Conservation (phyloP, 169 alveolate genomes). For the Plasmodium inui region DNA sequence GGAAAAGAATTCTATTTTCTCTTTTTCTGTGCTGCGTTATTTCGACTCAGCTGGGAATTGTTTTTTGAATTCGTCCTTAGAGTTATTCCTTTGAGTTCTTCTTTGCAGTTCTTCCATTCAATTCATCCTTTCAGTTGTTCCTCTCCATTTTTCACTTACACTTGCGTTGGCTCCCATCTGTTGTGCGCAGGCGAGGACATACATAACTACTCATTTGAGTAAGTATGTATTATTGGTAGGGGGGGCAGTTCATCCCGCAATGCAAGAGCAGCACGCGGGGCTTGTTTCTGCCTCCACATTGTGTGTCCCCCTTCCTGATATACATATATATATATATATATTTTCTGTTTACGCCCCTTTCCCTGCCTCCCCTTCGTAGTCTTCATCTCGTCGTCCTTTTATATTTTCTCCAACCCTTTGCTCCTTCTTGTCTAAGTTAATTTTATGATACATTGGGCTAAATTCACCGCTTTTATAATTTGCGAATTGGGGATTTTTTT, state of each 20-base stretch:
- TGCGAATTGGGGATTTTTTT: neutral
- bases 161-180: neutral
- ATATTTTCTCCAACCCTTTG: neutral
- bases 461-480: neutral
- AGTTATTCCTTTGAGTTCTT: neutral
- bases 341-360: neutral
- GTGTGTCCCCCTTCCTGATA: neutral
- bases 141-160: neutral
- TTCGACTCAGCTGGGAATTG: neutral
- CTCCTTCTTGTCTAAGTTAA: neutral
- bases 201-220: neutral
- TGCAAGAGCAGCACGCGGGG: neutral
- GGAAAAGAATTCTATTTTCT: neutral
- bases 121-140: neutral
- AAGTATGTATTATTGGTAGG: neutral
- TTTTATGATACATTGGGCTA: neutral
- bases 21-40: constrained; percentile 4
- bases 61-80: neutral
- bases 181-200: neutral
- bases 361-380: neutral
- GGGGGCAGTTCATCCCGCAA: neutral
- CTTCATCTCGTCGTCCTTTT: neutral
- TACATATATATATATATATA: neutral
- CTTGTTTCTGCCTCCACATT: neutral
- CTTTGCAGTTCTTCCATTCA: neutral